Percentiles rank a stretch among this genome's conserved stretches.
Evolutionary conservation across 345 rosid species (phyloP).

Genomic region (Brassica nigra): DNA sequence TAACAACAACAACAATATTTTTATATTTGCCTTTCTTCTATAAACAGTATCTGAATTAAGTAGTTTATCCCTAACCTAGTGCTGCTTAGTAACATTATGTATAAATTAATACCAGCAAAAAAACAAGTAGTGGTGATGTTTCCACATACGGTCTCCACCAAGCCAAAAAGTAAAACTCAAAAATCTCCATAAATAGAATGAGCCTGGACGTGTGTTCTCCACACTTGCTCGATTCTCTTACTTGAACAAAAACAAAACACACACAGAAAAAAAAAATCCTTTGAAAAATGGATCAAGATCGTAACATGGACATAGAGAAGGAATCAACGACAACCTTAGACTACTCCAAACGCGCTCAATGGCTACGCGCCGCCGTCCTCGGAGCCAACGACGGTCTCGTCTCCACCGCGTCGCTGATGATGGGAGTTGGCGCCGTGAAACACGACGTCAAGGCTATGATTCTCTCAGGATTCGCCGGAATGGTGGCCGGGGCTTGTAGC

Average conservation of each 20-base stretch:
- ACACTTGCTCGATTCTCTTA: constrained; percentile 45
- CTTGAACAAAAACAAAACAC: not conserved
- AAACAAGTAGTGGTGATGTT: constrained; percentile 41
- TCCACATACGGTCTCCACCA: constrained; percentile 50
- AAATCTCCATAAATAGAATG: constrained; percentile 52
- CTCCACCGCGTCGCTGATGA: constrained; percentile 84
- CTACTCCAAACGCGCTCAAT: constrained; percentile 83
- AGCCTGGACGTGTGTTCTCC: constrained; percentile 65
- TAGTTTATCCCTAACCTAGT: not conserved
- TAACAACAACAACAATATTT: not conserved
- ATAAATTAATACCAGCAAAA: not conserved
- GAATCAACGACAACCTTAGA: constrained; percentile 45
- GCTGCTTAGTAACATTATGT: not conserved
- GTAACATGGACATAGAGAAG: constrained; percentile 49
- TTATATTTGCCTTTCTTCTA: not conserved
- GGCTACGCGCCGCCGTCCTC: constrained; percentile 93
- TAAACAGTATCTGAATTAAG: not conserved
- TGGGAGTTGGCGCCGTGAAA: constrained; percentile 90
- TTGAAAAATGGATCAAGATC: constrained; percentile 39
- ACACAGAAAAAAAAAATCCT: too few relatives aligned
- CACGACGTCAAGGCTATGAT: constrained; percentile 81
- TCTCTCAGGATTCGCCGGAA: constrained; percentile 83
- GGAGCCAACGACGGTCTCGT: constrained; percentile 94
- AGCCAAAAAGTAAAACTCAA: constrained; percentile 27
- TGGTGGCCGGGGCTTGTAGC: constrained; percentile 94